Evolutionary conservation across 805 yeast species (phyloP).

Genomic region (Metschnikowia reukaufii): DNA sequence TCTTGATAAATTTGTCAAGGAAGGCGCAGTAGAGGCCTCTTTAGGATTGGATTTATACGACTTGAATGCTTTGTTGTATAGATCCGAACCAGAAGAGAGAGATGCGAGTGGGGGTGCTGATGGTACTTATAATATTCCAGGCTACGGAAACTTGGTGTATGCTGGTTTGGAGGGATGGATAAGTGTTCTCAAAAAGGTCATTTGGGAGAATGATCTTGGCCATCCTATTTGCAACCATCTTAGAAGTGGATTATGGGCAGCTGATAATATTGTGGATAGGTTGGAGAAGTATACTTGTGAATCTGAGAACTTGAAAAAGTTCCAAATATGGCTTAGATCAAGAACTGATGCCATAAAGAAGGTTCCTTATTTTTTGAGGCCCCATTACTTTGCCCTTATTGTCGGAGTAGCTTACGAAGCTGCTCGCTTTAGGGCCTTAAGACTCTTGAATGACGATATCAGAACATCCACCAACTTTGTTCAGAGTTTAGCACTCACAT

Average conservation of each 20-base stretch:
- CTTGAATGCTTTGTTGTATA: slow-evolving; percentile 71
- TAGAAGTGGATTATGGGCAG: slow-evolving; percentile 85
- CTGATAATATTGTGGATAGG: slow-evolving; percentile 69
- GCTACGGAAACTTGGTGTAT: slow-evolving; percentile 69
- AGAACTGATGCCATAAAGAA: slow-evolving; percentile 62
- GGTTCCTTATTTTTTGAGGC: slow-evolving; percentile 78
- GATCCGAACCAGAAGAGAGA: slow-evolving; percentile 84
- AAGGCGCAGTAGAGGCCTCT: slow-evolving; percentile 78
- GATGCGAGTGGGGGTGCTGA: slow-evolving; percentile 70
- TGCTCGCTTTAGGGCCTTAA: slow-evolving; percentile 64
- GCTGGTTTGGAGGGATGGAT: slow-evolving; percentile 96
- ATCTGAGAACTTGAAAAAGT: slow-evolving; percentile 49
- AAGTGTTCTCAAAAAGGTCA: slow-evolving; percentile 59
- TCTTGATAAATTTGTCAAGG: slow-evolving; percentile 64
- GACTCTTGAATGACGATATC: slow-evolving; percentile 51
- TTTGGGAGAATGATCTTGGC: slow-evolving; percentile 71
- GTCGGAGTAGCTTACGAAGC: slow-evolving; percentile 84
- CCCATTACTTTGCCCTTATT: slow-evolving; percentile 84
- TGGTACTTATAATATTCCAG: slow-evolving; percentile 77
- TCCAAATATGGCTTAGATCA: slow-evolving; percentile 66
- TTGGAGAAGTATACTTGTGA: slow-evolving; percentile 51
- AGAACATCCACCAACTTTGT: slow-evolving; percentile 69
- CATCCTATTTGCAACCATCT: slow-evolving; percentile 82
- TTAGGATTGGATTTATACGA: slow-evolving; percentile 59
- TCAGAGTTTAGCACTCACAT: slow-evolving; percentile 74